phyloP scores from a whole-genome alignment of 257 asterid genomes.

The Lavandula angustifolia region DNA sequence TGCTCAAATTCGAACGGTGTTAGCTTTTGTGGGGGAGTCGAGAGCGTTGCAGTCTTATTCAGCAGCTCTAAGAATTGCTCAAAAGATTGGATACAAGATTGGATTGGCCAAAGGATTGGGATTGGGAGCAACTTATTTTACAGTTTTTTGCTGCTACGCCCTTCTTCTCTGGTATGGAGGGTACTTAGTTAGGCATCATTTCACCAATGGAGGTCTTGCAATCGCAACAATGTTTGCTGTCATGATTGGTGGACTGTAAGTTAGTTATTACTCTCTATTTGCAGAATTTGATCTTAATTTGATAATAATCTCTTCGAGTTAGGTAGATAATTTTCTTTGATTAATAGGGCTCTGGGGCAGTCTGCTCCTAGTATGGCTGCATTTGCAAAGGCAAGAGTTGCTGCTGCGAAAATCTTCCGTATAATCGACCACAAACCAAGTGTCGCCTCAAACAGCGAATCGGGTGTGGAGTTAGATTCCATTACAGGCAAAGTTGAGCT shows the following conservation, averaged over 20 bases:
- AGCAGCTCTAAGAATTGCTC: conserved; percentile 67
- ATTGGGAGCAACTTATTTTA: conserved; percentile 83
- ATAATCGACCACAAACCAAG: conserved; percentile 79
- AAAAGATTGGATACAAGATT: conserved; percentile 71
- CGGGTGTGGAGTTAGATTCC: conserved; percentile 76
- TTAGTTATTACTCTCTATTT: conserved; percentile 10
- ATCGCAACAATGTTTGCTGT: conserved; percentile 94
- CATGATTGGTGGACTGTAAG: conserved; percentile 97
- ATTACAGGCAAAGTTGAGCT: conserved; percentile 77
- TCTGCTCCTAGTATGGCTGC: conserved; percentile 94
- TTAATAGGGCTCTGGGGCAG: conserved; percentile 75
- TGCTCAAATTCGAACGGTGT: conserved; percentile 79
- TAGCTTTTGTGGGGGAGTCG: conserved; percentile 85
- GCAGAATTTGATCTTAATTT: background rate
- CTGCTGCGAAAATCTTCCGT: conserved; percentile 81
- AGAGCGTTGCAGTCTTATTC: conserved; percentile 75
- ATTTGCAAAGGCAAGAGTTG: conserved; percentile 86
- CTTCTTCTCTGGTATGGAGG: conserved; percentile 96
- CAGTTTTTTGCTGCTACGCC: conserved; percentile 86
- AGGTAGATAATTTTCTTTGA: background rate
- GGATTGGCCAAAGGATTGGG: conserved; percentile 87
- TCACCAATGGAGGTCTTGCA: conserved; percentile 90
- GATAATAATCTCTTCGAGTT: background rate
- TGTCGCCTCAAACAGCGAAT: conserved; percentile 48
- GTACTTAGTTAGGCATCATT: conserved; percentile 82